phyloP scores from a whole-genome alignment of 2,329 filamentous ascomycete species.

The Arthrinium puccinioides region DNA sequence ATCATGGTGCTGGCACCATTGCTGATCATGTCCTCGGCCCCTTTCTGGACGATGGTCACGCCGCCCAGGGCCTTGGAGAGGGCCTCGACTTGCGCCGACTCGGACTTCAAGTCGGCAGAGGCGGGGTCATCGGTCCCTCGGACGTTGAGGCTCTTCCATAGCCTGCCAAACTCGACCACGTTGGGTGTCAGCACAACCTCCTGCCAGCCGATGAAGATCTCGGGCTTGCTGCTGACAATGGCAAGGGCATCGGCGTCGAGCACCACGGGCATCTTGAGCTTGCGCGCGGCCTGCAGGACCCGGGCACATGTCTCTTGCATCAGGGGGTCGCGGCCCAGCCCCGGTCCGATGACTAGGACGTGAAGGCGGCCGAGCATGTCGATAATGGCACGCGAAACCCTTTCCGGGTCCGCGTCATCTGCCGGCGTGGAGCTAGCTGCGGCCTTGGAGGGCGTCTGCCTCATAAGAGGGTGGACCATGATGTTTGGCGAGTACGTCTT shows the following conservation, averaged over 20 bases:
- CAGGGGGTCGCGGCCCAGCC: conserved; percentile 78
- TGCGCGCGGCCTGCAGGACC: conserved; percentile 72
- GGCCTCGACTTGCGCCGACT: conserved; percentile 45
- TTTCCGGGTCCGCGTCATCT: conserved; percentile 48
- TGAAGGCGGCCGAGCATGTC: conserved; percentile 81
- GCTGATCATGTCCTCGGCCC: conserved; percentile 71
- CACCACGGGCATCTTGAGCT: conserved; percentile 69
- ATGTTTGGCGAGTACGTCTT: conserved; percentile 97
- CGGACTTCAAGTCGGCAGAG: conserved; percentile 29
- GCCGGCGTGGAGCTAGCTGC: conserved; percentile 33
- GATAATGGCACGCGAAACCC: conserved; percentile 62
- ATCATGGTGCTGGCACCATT: conserved; percentile 70
- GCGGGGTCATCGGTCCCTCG: conserved; percentile 24
- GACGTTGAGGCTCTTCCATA: conserved; percentile 68
- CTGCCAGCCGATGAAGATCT: conserved; percentile 71
- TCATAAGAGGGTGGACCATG: conserved; percentile 97
- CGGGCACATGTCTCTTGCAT: conserved; percentile 82
- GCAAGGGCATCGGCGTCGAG: conserved; percentile 86
- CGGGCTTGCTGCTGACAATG: conserved; percentile 68
- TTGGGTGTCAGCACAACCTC: conserved; percentile 91
- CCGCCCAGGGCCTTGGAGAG: conserved; percentile 74
- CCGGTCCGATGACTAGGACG: conserved; percentile 87
- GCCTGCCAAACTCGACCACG: conserved; percentile 79
- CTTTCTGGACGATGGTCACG: conserved; percentile 89
- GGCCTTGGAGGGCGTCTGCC: conserved; percentile 50